Percentiles rank a stretch among this genome's conserved stretches.
These are phyloP conservation scores for Beauveria scarabaeidicola DNA, from an alignment of 2,329 filamentous ascomycete species.

Conservation along the genomic window DNA sequence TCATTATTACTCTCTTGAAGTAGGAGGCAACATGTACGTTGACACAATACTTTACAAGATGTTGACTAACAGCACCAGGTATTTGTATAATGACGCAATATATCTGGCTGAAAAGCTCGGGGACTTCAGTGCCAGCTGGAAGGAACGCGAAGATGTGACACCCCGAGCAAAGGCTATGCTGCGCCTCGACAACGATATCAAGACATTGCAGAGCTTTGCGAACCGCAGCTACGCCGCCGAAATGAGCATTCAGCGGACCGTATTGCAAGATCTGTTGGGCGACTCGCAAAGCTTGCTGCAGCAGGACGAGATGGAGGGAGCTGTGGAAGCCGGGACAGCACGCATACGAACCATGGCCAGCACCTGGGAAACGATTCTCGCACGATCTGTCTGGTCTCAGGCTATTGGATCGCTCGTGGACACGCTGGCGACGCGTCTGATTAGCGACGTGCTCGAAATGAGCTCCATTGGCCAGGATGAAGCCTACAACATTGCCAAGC, in stretches of 20 bases:
- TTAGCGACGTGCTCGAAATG: conserved; percentile 54
- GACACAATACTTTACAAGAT: not conserved
- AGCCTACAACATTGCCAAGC: conserved; percentile 50
- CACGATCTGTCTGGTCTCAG: conserved; percentile 54
- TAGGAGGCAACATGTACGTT: conserved; percentile 55
- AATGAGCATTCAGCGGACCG: conserved; percentile 50
- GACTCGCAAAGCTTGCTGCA: conserved; percentile 52
- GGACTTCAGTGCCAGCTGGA: conserved; percentile 43
- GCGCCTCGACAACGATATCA: conserved; percentile 51
- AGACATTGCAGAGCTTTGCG: conserved; percentile 51
- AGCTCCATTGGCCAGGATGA: conserved; percentile 54
- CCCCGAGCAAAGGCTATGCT: conserved; percentile 44
- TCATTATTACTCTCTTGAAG: conserved; percentile 58
- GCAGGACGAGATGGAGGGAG: conserved; percentile 44
- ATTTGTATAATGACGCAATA: conserved; percentile 58
- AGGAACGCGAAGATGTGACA: conserved; percentile 42
- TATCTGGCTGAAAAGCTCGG: conserved; percentile 52
- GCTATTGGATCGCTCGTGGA: conserved; percentile 53
- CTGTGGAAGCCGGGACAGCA: conserved; percentile 43
- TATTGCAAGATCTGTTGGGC: conserved; percentile 53
- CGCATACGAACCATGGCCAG: conserved; percentile 46
- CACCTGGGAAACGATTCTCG: conserved; percentile 50
- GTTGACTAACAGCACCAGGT: conserved; percentile 32
- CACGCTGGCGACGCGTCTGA: conserved; percentile 49
- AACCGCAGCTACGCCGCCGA: conserved; percentile 54